Conservation (phyloP, 345 rosid genomes). For the Eutrema japonicum region DNA sequence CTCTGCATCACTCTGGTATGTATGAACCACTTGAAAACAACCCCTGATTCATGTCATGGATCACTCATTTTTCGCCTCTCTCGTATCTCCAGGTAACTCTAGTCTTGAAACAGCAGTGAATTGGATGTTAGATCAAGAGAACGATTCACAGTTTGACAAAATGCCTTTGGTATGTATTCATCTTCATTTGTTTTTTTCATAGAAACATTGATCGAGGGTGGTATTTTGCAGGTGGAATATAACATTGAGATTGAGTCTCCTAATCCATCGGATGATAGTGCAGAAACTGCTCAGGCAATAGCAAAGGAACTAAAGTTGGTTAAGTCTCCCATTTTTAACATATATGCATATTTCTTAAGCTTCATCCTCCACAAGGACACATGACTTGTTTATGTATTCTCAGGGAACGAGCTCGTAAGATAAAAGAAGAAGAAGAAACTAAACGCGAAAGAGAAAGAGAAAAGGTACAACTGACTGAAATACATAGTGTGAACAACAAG, state of each 20-base stretch:
- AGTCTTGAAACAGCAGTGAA: conserved; percentile 66
- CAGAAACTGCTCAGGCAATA: conserved; percentile 56
- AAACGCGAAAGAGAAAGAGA: conserved; percentile 60
- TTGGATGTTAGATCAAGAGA: conserved; percentile 84
- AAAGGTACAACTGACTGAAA: conserved; percentile 53
- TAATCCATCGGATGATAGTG: conserved; percentile 41
- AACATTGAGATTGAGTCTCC: conserved; percentile 71
- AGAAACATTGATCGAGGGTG: not conserved
- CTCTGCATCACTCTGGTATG: conserved; percentile 74
- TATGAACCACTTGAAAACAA: not conserved
- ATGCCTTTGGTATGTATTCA: conserved; percentile 62
- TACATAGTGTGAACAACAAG: not conserved
- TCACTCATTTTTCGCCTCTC: not conserved
- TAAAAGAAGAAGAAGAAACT: conserved; percentile 58
- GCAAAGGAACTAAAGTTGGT: conserved; percentile 62
- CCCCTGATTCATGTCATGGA: conserved; percentile 11
- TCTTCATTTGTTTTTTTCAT: conserved; percentile 21
- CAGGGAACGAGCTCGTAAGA: conserved; percentile 57
- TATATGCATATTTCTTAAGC: conserved; percentile 4
- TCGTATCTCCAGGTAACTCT: conserved; percentile 57
- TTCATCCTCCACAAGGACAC: not conserved
- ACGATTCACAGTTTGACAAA: conserved; percentile 63
- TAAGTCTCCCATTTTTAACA: conserved; percentile 38
- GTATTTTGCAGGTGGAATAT: conserved; percentile 55
- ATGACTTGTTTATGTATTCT: conserved; percentile 21